A percentile compares a stretch with the other conserved stretches of the same genome.
These are phyloP conservation scores for Vigna radiata DNA, from an alignment of 306 rosid species.

Conservation along the genomic window DNA sequence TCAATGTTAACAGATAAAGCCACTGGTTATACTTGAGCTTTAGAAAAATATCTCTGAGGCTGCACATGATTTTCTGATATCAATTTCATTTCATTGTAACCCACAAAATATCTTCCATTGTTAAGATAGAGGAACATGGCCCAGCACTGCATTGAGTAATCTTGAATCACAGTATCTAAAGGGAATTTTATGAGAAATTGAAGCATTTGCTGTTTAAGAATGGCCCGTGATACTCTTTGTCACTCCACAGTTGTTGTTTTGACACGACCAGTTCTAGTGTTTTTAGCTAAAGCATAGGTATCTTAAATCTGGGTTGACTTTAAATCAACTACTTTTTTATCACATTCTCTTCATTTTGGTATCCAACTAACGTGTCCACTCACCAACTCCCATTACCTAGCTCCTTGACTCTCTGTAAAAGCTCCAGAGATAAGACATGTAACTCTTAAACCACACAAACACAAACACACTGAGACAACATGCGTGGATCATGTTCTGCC, in stretches of 20 bases:
- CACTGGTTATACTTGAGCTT: background rate
- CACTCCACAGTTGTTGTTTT: slow-evolving; percentile 27
- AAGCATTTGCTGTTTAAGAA: slow-evolving; percentile 30
- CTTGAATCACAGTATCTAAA: background rate
- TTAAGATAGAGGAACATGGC: slow-evolving; percentile 18
- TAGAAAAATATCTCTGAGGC: background rate
- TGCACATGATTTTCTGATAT: background rate
- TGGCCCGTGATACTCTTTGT: slow-evolving; percentile 42
- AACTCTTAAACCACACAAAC: background rate
- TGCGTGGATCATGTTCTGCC: slow-evolving; percentile 33
- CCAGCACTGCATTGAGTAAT: slow-evolving; percentile 1
- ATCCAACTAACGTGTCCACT: slow-evolving; percentile 45
- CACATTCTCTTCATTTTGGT: slow-evolving; percentile 30
- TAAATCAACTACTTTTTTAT: slow-evolving; percentile 31
- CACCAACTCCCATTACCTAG: slow-evolving; percentile 35
- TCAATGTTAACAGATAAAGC: background rate
- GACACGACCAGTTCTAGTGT: slow-evolving; percentile 13
- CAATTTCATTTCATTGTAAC: slow-evolving; percentile 1
- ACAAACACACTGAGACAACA: slow-evolving; percentile 1
- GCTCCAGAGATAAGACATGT: background rate
- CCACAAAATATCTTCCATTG: background rate
- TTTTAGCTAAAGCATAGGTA: slow-evolving; percentile 35
- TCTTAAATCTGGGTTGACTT: slow-evolving; percentile 44
- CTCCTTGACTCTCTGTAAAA: slow-evolving; percentile 21
- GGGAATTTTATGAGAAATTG: background rate